These are phyloP conservation scores for Moricandia arvensis DNA, from an alignment of 345 rosid species.

Conservation along the genomic window DNA sequence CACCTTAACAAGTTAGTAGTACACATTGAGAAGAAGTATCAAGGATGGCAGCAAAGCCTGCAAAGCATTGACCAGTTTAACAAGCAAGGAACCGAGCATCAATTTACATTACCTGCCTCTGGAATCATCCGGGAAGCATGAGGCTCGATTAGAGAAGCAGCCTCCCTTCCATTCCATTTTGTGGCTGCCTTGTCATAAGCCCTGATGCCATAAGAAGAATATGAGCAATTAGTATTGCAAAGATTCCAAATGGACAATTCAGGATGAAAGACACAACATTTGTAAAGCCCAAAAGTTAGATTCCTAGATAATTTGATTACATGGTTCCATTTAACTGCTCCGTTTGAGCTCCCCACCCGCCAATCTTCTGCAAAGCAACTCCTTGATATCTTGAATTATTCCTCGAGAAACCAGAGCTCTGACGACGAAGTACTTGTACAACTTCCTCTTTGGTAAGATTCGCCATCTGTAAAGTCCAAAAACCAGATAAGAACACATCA, in stretches of 20 bases:
- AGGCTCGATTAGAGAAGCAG: slow-evolving; percentile 78
- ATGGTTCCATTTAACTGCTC: slow-evolving; percentile 72
- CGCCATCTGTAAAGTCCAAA: slow-evolving; percentile 56
- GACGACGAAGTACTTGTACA: slow-evolving; percentile 88
- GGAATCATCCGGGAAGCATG: slow-evolving; percentile 60
- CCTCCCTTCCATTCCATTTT: slow-evolving; percentile 78
- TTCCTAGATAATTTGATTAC: slow-evolving; percentile 47
- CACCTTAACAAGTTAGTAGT: neutral
- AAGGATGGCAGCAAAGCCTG: slow-evolving; percentile 1
- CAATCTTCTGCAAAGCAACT: slow-evolving; percentile 74
- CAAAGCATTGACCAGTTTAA: slow-evolving; percentile 2
- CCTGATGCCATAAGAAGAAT: slow-evolving; percentile 55
- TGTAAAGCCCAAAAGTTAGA: slow-evolving; percentile 1
- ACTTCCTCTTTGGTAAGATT: slow-evolving; percentile 79
- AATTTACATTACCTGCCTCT: slow-evolving; percentile 48
- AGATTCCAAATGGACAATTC: slow-evolving; percentile 36
- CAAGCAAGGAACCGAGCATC: slow-evolving; percentile 4
- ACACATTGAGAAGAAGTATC: neutral
- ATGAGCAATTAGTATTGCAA: slow-evolving; percentile 37
- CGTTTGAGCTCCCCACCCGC: slow-evolving; percentile 82
- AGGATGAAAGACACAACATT: slow-evolving; percentile 22
- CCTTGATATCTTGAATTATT: slow-evolving; percentile 92
- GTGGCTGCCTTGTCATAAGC: slow-evolving; percentile 80
- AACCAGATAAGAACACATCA: slow-evolving; percentile 21
- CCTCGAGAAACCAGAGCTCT: slow-evolving; percentile 89